Conservation (phyloP, 2,329 filamentous ascomycete species). For the Fusarium staphyleae region DNA sequence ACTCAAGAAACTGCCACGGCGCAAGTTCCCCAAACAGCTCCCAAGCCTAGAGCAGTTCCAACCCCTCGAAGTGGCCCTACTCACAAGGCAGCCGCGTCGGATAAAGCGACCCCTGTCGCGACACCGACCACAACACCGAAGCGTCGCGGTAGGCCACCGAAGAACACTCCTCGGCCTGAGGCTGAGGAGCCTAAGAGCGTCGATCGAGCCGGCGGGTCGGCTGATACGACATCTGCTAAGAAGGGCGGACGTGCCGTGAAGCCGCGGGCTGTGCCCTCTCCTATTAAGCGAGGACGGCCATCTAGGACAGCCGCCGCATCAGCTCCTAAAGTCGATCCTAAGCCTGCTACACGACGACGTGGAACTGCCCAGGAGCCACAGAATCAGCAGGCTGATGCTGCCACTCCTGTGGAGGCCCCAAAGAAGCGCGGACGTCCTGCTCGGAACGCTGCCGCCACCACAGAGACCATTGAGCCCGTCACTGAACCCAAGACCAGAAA, state of each 20-base stretch:
- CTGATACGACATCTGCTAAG: conserved; percentile 2
- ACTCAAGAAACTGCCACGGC: conserved; percentile 9
- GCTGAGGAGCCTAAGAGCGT: conserved; percentile 5
- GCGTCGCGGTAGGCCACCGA: conserved; percentile 36
- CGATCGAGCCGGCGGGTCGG: neutral
- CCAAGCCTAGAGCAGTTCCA: conserved; percentile 5
- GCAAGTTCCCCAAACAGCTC: conserved; percentile 18
- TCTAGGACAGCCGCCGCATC: conserved; percentile 18
- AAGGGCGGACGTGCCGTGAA: conserved; percentile 17
- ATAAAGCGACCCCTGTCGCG: neutral
- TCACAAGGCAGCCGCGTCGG: neutral
- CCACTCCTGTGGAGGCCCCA: conserved; percentile 2
- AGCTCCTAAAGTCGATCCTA: neutral
- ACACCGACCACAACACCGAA: conserved; percentile 29
- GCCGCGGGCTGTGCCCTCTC: conserved; percentile 29
- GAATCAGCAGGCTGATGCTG: neutral
- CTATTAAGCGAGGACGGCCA: conserved; percentile 31
- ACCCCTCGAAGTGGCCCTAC: conserved; percentile 6
- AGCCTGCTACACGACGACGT: conserved; percentile 19
- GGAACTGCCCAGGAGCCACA: conserved; percentile 14
- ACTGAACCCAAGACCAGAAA: conserved; percentile 26
- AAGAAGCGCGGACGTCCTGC: conserved; percentile 36
- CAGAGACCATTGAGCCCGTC: neutral
- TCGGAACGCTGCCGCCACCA: conserved; percentile 7
- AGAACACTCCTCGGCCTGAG: conserved; percentile 20